Percentiles rank a stretch among this genome's conserved stretches.
Evolutionary conservation across 495 filamentous ascomycete species (phyloP).

Genomic region (Aspergillus taichungensis): DNA sequence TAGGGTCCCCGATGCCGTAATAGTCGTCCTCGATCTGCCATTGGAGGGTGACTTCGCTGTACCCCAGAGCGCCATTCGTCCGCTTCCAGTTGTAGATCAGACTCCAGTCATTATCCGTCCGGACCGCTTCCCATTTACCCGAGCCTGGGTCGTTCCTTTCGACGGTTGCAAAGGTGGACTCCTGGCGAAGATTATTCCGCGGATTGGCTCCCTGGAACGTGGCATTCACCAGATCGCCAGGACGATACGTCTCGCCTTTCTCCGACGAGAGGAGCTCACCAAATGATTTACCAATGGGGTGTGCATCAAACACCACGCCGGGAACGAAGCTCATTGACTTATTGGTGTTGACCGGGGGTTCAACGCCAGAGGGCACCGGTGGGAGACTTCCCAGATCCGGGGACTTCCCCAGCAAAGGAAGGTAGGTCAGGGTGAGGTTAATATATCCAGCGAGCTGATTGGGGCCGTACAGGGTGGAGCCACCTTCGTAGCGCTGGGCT

Average conservation of each 20-base stretch:
- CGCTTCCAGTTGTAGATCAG: conserved; percentile 75
- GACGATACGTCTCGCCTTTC: conserved; percentile 36
- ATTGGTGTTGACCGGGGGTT: conserved; percentile 77
- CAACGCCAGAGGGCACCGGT: conserved; percentile 45
- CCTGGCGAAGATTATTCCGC: conserved; percentile 73
- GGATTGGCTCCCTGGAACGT: conserved; percentile 87
- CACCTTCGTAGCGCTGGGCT: conserved; percentile 91
- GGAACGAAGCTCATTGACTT: conserved; percentile 72
- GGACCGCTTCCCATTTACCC: conserved; percentile 54
- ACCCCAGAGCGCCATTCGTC: conserved; percentile 59
- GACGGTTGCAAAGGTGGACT: conserved; percentile 70
- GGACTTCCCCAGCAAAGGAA: conserved; percentile 53
- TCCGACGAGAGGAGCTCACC: conserved; percentile 64
- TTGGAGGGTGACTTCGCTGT: conserved; percentile 67
- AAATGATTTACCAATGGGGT: conserved; percentile 62
- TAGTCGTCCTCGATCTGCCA: conserved; percentile 67
- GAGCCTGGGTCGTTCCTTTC: conserved; percentile 49
- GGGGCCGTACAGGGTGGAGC: conserved; percentile 90
- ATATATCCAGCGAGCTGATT: conserved; percentile 86
- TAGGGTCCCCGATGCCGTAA: conserved; percentile 31
- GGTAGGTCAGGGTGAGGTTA: conserved; percentile 64
- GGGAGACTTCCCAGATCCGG: conserved; percentile 38
- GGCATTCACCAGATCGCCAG: conserved; percentile 49
- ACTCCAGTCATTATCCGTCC: conserved; percentile 71
- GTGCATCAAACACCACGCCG: conserved; percentile 65